phyloP scores from a whole-genome alignment of 768 basidiomycete genomes.

The Naematelia aurantialba region DNA sequence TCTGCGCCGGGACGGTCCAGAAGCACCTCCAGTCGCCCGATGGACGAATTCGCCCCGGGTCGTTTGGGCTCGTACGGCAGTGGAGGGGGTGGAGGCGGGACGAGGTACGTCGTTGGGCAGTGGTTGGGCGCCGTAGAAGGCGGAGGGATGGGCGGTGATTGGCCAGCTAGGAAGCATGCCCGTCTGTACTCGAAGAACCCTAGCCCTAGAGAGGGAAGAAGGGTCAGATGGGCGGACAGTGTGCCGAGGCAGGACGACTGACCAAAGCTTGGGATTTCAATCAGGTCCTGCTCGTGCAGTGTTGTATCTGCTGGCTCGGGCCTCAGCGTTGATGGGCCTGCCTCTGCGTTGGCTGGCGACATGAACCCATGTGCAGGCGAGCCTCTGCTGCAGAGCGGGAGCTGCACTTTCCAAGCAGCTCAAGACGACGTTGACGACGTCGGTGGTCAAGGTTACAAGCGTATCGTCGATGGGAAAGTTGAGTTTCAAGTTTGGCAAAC shows the following conservation, averaged over 20 bases:
- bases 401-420: not conserved
- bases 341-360: not conserved
- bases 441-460: not conserved
- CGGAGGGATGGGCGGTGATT: conserved; percentile 14
- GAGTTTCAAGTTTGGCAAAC: not conserved
- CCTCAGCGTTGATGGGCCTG: conserved; percentile 2
- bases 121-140: not conserved
- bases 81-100: conserved; percentile 21
- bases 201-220: conserved; percentile 16
- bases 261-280: conserved; percentile 31
- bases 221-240: not conserved
- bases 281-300: conserved; percentile 7
- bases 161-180: conserved; percentile 31
- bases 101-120: conserved; percentile 16
- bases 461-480: no score
- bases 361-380: not conserved
- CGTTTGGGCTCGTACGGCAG: conserved; percentile 3
- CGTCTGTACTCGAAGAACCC: conserved; percentile 44
- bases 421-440: not conserved
- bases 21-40: conserved; percentile 28
- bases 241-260: conserved; percentile 1
- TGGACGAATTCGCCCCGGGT: conserved; percentile 7
- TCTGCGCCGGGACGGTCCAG: conserved; percentile 23
- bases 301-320: not conserved
- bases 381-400: not conserved